These are phyloP conservation scores for Candolleomyces efflorescens DNA, from an alignment of 768 basidiomycete species.

Conservation along the genomic window DNA sequence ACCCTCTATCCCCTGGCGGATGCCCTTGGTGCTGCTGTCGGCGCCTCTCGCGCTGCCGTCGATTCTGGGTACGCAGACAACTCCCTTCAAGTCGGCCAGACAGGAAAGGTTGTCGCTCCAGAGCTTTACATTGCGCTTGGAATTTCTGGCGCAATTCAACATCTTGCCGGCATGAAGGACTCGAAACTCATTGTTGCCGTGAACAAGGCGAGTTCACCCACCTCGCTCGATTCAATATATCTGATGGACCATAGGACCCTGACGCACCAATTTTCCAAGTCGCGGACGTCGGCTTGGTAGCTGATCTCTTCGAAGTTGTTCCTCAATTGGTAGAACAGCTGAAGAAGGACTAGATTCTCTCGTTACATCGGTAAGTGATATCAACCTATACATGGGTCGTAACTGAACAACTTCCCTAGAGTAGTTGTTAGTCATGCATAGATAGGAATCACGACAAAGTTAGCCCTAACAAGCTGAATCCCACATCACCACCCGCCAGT, in stretches of 20 bases:
- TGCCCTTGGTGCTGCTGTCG: conserved; percentile 89
- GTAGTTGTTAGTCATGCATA: not conserved
- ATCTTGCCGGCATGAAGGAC: conserved; percentile 99
- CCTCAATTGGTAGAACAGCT: conserved; percentile 89
- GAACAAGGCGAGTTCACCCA: conserved; percentile 69
- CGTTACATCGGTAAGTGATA: not conserved
- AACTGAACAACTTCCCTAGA: not conserved
- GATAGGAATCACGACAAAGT: conserved; percentile 7
- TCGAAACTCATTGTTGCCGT: conserved; percentile 97
- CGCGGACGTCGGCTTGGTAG: conserved; percentile 92
- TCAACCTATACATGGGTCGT: no score
- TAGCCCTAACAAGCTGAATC: conserved; percentile 22
- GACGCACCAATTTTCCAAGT: conserved; percentile 99
- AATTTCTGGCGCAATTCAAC: conserved; percentile 98
- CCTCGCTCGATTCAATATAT: not conserved
- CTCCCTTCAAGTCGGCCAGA: conserved; percentile 98
- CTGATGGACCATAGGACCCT: conserved; percentile 57
- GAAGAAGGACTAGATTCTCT: conserved; percentile 35
- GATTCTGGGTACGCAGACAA: conserved; percentile 99
- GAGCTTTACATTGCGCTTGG: conserved; percentile 95
- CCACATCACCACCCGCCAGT: conserved; percentile 18
- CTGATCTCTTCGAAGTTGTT: conserved; percentile 88
- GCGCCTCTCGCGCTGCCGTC: conserved; percentile 96
- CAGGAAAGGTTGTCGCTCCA: conserved; percentile 97
- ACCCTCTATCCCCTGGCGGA: conserved; percentile 92